Conservation (phyloP, 805 yeast species). For the Candida succiphila region DNA sequence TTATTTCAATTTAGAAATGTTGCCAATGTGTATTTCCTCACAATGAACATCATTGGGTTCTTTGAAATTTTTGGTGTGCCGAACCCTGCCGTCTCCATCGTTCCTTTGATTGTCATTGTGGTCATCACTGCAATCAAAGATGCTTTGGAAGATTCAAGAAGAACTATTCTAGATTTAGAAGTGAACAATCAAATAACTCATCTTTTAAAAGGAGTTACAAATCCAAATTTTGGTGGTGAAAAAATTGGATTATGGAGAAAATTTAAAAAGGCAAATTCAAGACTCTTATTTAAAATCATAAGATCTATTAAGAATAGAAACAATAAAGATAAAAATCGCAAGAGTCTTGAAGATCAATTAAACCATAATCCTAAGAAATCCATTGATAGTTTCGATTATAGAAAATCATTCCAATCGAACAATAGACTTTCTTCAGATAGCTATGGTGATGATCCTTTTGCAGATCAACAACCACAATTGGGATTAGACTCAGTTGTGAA, state of each 20-base stretch:
- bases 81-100: constrained; percentile 63
- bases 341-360: background rate
- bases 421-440: constrained; percentile 42
- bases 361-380: constrained; percentile 7
- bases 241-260: constrained; percentile 59
- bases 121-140: constrained; percentile 67
- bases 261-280: constrained; percentile 40
- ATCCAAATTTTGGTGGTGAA: constrained; percentile 55
- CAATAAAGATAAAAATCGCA: background rate
- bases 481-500: background rate
- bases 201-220: constrained; percentile 43
- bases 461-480: background rate
- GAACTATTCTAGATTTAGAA: constrained; percentile 63
- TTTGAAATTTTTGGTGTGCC: constrained; percentile 76
- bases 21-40: constrained; percentile 83
- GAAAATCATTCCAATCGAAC: constrained; percentile 16
- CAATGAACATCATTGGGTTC: constrained; percentile 70
- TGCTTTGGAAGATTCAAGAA: constrained; percentile 72
- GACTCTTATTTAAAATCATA: constrained; percentile 4
- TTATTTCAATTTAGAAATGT: constrained; percentile 73
- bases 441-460: constrained; percentile 6
- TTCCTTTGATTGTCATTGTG: constrained; percentile 73
- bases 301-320: background rate
- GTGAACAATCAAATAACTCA: constrained; percentile 69
- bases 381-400: constrained; percentile 23